A percentile compares a stretch with the other conserved stretches of the same genome.
phyloP scores from a whole-genome alignment of 345 rosid species.

The Brassica incana region DNA sequence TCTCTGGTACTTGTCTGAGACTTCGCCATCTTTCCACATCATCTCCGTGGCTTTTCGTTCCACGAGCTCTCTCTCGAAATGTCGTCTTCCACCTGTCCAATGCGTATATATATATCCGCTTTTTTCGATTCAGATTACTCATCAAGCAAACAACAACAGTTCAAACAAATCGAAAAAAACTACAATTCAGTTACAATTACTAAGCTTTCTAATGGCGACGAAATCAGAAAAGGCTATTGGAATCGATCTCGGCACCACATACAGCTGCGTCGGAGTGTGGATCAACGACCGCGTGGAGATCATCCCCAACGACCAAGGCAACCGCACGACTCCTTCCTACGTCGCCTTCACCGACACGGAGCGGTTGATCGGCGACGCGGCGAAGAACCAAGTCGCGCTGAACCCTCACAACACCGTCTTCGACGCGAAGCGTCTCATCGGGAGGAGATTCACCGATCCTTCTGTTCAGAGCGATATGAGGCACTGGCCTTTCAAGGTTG shows the following conservation, averaged over 20 bases:
- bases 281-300: constrained; percentile 48
- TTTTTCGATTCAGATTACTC: background rate
- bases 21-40: constrained; percentile 21
- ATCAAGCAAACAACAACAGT: constrained; percentile 17
- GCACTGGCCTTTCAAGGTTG: constrained; percentile 51
- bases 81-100: background rate
- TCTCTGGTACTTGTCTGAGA: constrained; percentile 14
- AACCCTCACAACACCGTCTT: constrained; percentile 58
- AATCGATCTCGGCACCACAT: constrained; percentile 48
- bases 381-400: constrained; percentile 58
- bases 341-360: constrained; percentile 52
- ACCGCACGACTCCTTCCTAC: constrained; percentile 46
- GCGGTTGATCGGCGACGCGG: constrained; percentile 50
- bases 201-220: constrained; percentile 23
- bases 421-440: constrained; percentile 52
- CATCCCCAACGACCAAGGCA: constrained; percentile 48
- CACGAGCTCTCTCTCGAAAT: constrained; percentile 17
- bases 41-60: background rate
- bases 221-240: constrained; percentile 42
- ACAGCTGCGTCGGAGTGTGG: constrained; percentile 50
- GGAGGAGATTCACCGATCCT: constrained; percentile 44
- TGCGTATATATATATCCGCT: constrained; percentile 29
- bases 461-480: constrained; percentile 48
- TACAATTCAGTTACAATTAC: too few species aligned
- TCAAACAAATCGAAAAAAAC: background rate